phyloP scores from a whole-genome alignment of 2,329 filamentous ascomycete species.

The Colletotrichum spinosum region DNA sequence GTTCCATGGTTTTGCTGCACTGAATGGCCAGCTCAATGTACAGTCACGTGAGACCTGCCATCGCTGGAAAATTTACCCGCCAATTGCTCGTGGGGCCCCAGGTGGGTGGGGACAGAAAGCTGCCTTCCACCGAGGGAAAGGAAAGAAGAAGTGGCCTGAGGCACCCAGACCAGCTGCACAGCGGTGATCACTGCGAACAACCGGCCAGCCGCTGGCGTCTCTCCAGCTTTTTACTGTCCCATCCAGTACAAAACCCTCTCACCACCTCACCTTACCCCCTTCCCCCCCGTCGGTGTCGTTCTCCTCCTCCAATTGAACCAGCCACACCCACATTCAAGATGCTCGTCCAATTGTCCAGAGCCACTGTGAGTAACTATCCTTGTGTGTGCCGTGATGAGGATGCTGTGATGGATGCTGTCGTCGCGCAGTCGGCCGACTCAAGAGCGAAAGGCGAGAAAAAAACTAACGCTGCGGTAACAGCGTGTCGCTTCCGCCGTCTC shows the following conservation, averaged over 20 bases:
- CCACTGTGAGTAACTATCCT: constrained; percentile 61
- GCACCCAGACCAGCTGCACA: constrained; percentile 11
- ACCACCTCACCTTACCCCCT: constrained; percentile 36
- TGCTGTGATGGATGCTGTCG: constrained; percentile 6
- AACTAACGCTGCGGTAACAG: constrained; percentile 43
- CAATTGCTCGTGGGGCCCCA: neutral
- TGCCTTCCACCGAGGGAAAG: constrained; percentile 3
- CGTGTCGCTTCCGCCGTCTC: constrained; percentile 63
- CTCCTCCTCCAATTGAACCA: constrained; percentile 57
- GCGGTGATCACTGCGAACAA: constrained; percentile 32
- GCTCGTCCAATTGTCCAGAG: constrained; percentile 67
- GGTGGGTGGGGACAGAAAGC: neutral
- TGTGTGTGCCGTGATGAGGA: neutral
- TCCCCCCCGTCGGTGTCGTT: constrained; percentile 44
- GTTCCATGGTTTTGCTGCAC: too few species aligned
- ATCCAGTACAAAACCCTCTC: constrained; percentile 39
- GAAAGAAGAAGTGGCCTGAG: constrained; percentile 24
- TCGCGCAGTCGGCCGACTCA: constrained; percentile 10
- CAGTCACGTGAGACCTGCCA: too few species aligned
- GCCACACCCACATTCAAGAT: constrained; percentile 60
- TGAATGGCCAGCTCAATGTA: too few species aligned
- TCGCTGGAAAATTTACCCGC: too few species aligned
- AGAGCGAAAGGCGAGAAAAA: constrained; percentile 24
- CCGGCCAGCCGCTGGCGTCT: constrained; percentile 28
- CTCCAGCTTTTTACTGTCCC: constrained; percentile 40